phyloP scores from a whole-genome alignment of 1,284 basidiomycete species.

The Pisolithus thermaeus region DNA sequence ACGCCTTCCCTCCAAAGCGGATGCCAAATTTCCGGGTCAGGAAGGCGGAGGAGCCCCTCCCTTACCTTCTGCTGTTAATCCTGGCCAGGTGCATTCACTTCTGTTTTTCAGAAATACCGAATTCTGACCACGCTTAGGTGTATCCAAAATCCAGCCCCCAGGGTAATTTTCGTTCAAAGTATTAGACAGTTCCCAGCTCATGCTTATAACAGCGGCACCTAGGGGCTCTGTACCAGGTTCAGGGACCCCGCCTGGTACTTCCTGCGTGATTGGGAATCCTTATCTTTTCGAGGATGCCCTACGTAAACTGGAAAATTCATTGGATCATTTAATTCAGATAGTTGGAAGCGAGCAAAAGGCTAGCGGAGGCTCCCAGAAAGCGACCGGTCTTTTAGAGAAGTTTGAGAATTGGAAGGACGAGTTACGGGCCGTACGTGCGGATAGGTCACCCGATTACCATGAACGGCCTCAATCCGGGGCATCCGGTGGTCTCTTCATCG shows the following conservation, averaged over 20 bases:
- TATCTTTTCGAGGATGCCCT: constrained; percentile 5
- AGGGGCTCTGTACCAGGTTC: neutral
- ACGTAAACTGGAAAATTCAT: neutral
- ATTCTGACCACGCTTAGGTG: neutral
- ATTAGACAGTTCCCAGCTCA: neutral
- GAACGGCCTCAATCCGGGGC: neutral
- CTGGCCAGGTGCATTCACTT: constrained; percentile 2
- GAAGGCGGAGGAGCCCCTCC: neutral
- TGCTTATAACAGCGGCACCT: neutral
- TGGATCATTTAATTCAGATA: constrained; percentile 4
- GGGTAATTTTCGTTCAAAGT: neutral
- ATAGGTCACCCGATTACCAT: neutral
- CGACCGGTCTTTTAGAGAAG: neutral
- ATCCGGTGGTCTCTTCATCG: neutral
- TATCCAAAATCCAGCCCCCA: constrained; percentile 8
- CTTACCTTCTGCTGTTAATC: constrained; percentile 7
- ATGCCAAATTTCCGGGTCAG: constrained; percentile 8
- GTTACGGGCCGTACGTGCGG: neutral
- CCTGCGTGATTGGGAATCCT: constrained; percentile 2
- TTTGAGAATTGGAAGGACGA: constrained; percentile 4
- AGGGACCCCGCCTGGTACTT: neutral
- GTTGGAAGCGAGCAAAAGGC: constrained; percentile 4
- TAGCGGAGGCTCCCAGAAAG: neutral
- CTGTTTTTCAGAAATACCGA: neutral
- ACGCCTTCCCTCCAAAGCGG: neutral